Conservation (phyloP, 1,284 basidiomycete species). For the Rhodotorula sp. region DNA sequence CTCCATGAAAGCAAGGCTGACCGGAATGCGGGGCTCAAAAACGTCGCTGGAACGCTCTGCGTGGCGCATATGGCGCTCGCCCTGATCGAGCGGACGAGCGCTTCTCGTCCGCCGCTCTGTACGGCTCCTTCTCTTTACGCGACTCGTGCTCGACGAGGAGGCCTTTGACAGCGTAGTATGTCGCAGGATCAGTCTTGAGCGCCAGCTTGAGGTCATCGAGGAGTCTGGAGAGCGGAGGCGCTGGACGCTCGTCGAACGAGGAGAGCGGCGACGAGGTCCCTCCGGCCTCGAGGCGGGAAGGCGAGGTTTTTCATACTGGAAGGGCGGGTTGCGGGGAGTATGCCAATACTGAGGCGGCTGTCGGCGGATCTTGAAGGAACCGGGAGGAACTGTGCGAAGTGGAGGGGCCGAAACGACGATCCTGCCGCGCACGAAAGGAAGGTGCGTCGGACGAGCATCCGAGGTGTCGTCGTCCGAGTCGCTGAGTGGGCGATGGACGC, state of each 20-base stretch:
- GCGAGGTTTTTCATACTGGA: not conserved
- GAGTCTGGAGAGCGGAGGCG: not conserved
- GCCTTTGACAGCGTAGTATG: constrained; percentile 24
- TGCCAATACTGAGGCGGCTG: too few species aligned
- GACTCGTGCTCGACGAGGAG: constrained; percentile 8
- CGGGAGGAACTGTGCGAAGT: not conserved
- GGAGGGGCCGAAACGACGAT: constrained; percentile 12
- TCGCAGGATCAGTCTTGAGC: constrained; percentile 4
- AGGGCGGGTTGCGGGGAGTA: too few species aligned
- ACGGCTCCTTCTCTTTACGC: not conserved
- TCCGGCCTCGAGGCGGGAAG: not conserved
- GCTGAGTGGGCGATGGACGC: not conserved
- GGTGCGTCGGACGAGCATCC: not conserved
- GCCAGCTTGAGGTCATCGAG: constrained; percentile 6
- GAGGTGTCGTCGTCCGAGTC: not conserved
- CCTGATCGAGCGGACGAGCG: not conserved
- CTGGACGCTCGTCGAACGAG: too few species aligned
- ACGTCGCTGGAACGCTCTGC: not conserved
- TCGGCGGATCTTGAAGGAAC: not conserved
- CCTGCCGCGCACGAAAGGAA: constrained; percentile 7
- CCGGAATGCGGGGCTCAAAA: not conserved
- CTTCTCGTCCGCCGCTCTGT: not conserved
- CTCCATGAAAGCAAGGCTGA: not conserved
- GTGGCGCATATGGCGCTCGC: too few species aligned
- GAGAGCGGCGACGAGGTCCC: not conserved